Evolutionary conservation across 148 eudicot species (phyloP).

Genomic region (Amaranthus palmeri): DNA sequence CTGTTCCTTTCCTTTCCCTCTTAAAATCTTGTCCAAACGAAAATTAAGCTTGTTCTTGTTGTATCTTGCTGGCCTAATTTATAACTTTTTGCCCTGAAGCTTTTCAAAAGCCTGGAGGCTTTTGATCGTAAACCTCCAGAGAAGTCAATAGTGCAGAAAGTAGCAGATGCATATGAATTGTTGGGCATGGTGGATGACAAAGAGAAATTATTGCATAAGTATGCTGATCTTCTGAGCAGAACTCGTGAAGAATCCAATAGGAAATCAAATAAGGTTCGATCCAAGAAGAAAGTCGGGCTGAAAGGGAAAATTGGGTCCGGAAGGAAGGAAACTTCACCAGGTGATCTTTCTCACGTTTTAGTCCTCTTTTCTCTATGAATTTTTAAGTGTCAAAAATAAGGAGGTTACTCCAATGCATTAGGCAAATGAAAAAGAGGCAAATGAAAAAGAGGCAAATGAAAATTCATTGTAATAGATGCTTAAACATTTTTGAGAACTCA

Average conservation of each 20-base stretch:
- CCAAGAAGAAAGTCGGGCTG: neutral
- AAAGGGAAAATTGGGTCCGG: slow-evolving; percentile 23
- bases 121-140: slow-evolving; percentile 74
- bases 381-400: neutral
- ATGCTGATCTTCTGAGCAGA: slow-evolving; percentile 42
- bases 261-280: slow-evolving; percentile 22
- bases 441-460: neutral
- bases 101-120: slow-evolving; percentile 73
- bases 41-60: neutral
- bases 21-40: neutral
- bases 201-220: slow-evolving; percentile 64
- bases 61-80: slow-evolving; percentile 5
- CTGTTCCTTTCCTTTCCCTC: too few species aligned
- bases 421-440: neutral
- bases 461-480: neutral
- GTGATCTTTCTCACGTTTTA: slow-evolving; percentile 16
- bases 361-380: neutral
- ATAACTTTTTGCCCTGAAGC: slow-evolving; percentile 26
- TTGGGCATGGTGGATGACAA: slow-evolving; percentile 61
- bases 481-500: neutral
- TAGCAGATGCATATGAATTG: slow-evolving; percentile 75
- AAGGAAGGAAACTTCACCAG: slow-evolving; percentile 30
- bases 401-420: neutral
- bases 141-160: slow-evolving; percentile 68
- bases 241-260: slow-evolving; percentile 25